Conservation (phyloP, 2,329 filamentous ascomycete species). For the Diaporthe vaccinii region DNA sequence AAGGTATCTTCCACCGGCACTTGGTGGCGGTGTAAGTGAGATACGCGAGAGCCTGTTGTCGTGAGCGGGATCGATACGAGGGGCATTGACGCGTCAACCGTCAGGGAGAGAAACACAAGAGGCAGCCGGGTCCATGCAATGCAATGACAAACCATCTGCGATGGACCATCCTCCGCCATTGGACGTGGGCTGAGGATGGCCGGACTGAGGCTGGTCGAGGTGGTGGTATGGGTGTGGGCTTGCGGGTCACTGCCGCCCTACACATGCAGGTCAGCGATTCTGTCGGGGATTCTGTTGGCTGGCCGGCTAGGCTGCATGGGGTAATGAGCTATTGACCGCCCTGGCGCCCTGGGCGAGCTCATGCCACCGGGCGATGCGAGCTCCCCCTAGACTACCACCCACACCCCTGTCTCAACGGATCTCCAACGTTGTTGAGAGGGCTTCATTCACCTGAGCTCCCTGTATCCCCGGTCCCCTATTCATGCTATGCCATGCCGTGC, state of each 20-base stretch:
- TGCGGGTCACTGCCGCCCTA: constrained; percentile 40
- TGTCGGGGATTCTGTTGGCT: constrained; percentile 23
- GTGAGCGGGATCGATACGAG: constrained; percentile 19
- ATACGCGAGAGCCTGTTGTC: constrained; percentile 6
- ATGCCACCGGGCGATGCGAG: constrained; percentile 16
- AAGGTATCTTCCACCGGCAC: not conserved
- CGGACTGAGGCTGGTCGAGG: not conserved
- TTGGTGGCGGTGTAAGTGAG: constrained; percentile 23
- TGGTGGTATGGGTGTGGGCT: not conserved
- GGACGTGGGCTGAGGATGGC: constrained; percentile 14
- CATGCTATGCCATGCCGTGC: constrained; percentile 11
- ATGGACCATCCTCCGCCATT: not conserved
- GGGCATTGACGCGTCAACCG: not conserved
- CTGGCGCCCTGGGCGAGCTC: constrained; percentile 12
- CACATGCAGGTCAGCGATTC: constrained; percentile 8
- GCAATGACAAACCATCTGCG: not conserved
- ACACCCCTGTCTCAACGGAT: constrained; percentile 16
- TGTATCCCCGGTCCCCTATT: constrained; percentile 12
- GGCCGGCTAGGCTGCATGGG: constrained; percentile 34
- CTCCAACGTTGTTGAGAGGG: constrained; percentile 32
- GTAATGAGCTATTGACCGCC: constrained; percentile 40
- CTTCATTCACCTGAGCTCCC: not conserved
- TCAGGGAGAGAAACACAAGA: constrained; percentile 10
- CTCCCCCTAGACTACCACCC: not conserved
- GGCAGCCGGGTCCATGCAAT: constrained; percentile 1